A percentile compares a stretch with the other conserved stretches of the same genome.
Conservation (phyloP, 1,284 basidiomycete species). For the Trichosporon coremiiforme region DNA sequence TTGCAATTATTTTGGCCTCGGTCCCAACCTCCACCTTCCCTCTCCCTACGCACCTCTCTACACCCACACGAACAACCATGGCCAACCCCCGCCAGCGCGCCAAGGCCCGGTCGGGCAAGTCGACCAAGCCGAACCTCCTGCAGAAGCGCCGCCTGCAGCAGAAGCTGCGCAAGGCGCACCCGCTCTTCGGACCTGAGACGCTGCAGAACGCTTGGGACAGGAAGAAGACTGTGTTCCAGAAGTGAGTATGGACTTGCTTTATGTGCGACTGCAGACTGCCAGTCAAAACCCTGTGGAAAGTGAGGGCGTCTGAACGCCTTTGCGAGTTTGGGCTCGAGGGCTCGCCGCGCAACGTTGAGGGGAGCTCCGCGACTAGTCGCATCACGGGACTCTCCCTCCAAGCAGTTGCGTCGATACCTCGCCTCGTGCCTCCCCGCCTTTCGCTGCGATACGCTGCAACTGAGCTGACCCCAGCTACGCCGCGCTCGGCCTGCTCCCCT, state of each 20-base stretch:
- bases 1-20: background rate
- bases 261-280: too few species aligned
- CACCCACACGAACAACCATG: constrained; percentile 61
- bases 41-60: background rate
- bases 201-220: constrained; percentile 87
- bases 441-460: too few species aligned
- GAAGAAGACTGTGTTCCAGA: constrained; percentile 86
- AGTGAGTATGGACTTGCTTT: constrained; percentile 65
- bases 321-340: too few species aligned
- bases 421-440: too few species aligned
- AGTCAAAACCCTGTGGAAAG: too few species aligned
- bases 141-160: constrained; percentile 49
- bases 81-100: constrained; percentile 82
- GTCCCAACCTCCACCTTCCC: background rate
- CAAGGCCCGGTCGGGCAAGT: constrained; percentile 48
- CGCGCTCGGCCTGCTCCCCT: constrained; percentile 54
- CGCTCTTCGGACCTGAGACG: constrained; percentile 77
- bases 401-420: too few species aligned
- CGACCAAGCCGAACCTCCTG: constrained; percentile 42
- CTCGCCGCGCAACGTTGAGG: too few species aligned
- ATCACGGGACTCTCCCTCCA: too few species aligned
- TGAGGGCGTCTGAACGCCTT: too few species aligned
- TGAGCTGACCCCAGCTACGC: constrained; percentile 48
- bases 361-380: too few species aligned
- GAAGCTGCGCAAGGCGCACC: constrained; percentile 66